These are phyloP conservation scores for Hypholoma sublateritium DNA, from an alignment of 768 basidiomycete species.

Conservation along the genomic window DNA sequence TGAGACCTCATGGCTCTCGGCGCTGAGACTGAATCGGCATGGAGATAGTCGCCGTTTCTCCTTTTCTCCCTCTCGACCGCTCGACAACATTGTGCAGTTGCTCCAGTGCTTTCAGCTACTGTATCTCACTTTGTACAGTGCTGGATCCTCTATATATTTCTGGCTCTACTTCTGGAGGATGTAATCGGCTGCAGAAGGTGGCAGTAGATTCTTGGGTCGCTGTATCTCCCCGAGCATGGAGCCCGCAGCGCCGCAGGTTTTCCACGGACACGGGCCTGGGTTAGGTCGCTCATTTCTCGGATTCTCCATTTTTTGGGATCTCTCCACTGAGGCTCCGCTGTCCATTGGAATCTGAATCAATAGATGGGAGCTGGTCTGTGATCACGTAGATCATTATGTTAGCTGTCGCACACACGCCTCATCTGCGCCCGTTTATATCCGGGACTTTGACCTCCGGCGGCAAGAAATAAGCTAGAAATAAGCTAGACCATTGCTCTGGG, in stretches of 20 bases:
- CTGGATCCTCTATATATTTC: not conserved
- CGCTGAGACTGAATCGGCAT: not conserved
- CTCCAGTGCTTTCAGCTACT: not conserved
- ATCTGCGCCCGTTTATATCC: too few species aligned
- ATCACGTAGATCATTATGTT: not conserved
- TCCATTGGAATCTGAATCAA: not conserved
- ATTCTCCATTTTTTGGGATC: not conserved
- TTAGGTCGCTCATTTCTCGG: not conserved
- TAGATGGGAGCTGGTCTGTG: not conserved
- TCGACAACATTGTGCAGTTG: not conserved
- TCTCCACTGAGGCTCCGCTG: not conserved
- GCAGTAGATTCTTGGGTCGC: not conserved
- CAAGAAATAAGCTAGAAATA: not conserved
- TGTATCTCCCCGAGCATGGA: not conserved
- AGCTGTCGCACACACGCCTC: too few species aligned
- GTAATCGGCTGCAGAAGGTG: too few species aligned
- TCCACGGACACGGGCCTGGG: not conserved
- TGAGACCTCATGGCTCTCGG: not conserved
- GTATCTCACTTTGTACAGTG: not conserved
- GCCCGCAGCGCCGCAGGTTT: not conserved
- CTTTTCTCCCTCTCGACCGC: not conserved
- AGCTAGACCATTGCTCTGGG: not conserved
- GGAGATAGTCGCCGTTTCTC: not conserved
- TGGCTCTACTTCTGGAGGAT: not conserved
- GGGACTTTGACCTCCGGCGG: not conserved